Evolutionary conservation across 805 yeast genomes (phyloP), one percentile per base, ranked within the genome.

Genomic region (Starmera quercuum): DNA sequence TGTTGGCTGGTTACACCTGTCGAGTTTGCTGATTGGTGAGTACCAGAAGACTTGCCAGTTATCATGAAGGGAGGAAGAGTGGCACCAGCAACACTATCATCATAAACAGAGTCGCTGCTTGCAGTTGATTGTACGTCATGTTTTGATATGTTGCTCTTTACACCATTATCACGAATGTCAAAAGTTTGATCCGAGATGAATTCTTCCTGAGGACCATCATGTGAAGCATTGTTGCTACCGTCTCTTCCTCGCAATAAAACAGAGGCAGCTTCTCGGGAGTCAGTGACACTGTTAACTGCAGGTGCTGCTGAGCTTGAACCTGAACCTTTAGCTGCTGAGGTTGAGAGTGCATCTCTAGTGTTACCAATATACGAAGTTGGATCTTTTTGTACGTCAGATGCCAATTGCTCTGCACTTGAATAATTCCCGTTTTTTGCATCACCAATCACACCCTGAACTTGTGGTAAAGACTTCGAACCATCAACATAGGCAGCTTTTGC

Each of bases 51-150:
- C 8, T 21, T 11, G 8, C 10, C 14, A 5, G 19, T 29, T 18
- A 29, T 15, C 23, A 48, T 47, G 25, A 47, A 44, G 7, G 54
- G 54, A 19, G 54, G 54, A 8, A 45, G 37, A 5, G 49, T 45
- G 5, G 49, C 49, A 26, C 49, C 49, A 21, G 45, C 44, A 23
- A 43, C 29, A 24, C 41, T 34, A 20, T 29, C 26, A 7, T 29
- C 32, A 29, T 20, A 29, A 11, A 8, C 8, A 6, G 26, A 23
- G 13, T 23, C 26, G 13, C 13, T 14, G 10, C 26, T 23, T n/a
- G 14, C 13, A 9, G 13, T 12, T 6, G 26, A 23, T 7, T 7
- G 12, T 12, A 23, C 26, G n/a, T 23, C 26, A 23, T 23, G n/a
- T n/a, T n/a, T n/a, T n/a, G n/a, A n/a, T n/a, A n/a, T n/a, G n/a